Conservation (phyloP, 257 asterid species). For the Verbena officinalis region DNA sequence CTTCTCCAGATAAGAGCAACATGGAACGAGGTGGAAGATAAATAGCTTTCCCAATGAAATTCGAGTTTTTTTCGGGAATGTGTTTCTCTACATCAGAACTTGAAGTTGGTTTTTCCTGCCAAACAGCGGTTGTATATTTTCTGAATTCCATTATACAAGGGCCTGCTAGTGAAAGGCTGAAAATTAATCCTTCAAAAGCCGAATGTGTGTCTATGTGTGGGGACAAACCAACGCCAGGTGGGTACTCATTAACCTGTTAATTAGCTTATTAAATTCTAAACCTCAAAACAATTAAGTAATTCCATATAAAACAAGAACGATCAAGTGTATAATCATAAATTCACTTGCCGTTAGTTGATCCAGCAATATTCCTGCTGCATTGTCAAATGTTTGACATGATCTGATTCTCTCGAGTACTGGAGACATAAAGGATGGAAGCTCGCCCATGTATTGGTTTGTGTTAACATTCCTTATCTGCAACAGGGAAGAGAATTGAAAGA, state of each 20-base stretch:
- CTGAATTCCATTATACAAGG: constrained; percentile 98
- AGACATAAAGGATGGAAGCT: constrained; percentile 78
- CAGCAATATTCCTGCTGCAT: constrained; percentile 41
- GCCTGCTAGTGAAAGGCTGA: constrained; percentile 95
- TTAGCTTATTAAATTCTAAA: constrained; percentile 12
- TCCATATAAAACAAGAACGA: constrained; percentile 13
- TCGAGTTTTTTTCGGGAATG: constrained; percentile 37
- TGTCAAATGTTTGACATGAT: constrained; percentile 49
- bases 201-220: constrained; percentile 99
- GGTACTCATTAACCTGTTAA: constrained; percentile 91
- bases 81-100: constrained; percentile 44
- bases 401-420: constrained; percentile 61
- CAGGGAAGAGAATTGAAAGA: constrained; percentile 1
- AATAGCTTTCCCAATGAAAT: constrained; percentile 63
- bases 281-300: constrained; percentile 6
- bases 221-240: constrained; percentile 91
- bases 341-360: constrained; percentile 86
- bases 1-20: constrained; percentile 82
- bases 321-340: constrained; percentile 14
- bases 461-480: constrained; percentile 88
- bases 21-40: constrained; percentile 94
- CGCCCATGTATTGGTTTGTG: constrained; percentile 74
- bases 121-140: constrained; percentile 63
- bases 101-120: constrained; percentile 47
- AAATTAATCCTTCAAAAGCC: constrained; percentile 82